A percentile compares a stretch with the other conserved stretches of the same genome.
These are phyloP conservation scores for Fusarium sp. DNA, from an alignment of 2,329 filamentous ascomycete genomes.

Conservation along the genomic window DNA sequence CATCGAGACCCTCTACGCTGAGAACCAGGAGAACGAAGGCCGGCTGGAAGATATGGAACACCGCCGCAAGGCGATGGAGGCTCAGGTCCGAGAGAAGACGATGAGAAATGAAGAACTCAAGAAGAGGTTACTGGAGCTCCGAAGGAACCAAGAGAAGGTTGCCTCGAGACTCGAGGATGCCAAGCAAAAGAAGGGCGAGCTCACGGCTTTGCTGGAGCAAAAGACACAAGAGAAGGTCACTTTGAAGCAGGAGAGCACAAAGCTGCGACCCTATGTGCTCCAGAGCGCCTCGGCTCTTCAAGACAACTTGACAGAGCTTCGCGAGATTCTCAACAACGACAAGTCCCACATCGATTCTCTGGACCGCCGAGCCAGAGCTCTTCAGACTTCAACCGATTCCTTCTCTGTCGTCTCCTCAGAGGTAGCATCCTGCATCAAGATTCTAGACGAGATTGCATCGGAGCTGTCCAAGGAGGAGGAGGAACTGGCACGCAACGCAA, in stretches of 20 bases:
- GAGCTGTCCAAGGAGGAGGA: conserved; percentile 93
- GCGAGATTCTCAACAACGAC: conserved; percentile 77
- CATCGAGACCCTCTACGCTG: conserved; percentile 83
- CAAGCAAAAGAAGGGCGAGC: conserved; percentile 78
- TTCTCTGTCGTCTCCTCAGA: conserved; percentile 85
- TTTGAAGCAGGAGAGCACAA: conserved; percentile 83
- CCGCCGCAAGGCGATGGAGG: conserved; percentile 81
- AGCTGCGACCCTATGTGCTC: conserved; percentile 88
- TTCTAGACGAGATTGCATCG: conserved; percentile 84
- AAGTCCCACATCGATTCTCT: conserved; percentile 86
- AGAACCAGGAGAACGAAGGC: conserved; percentile 86
- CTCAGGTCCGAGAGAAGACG: conserved; percentile 82
- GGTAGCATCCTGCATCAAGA: conserved; percentile 84
- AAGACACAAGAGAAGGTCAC: conserved; percentile 73
- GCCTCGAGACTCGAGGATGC: conserved; percentile 82
- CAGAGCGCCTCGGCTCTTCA: conserved; percentile 88
- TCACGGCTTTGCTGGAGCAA: conserved; percentile 75
- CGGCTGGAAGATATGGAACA: conserved; percentile 81
- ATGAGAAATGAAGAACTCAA: conserved; percentile 88
- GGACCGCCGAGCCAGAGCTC: conserved; percentile 83
- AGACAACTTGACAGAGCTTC: conserved; percentile 80
- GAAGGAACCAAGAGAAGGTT: conserved; percentile 82
- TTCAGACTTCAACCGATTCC: conserved; percentile 91
- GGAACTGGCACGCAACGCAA: conserved; percentile 78
- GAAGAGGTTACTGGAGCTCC: conserved; percentile 78